Conservation (phyloP, 768 basidiomycete species). For the Mycena latifolia region DNA sequence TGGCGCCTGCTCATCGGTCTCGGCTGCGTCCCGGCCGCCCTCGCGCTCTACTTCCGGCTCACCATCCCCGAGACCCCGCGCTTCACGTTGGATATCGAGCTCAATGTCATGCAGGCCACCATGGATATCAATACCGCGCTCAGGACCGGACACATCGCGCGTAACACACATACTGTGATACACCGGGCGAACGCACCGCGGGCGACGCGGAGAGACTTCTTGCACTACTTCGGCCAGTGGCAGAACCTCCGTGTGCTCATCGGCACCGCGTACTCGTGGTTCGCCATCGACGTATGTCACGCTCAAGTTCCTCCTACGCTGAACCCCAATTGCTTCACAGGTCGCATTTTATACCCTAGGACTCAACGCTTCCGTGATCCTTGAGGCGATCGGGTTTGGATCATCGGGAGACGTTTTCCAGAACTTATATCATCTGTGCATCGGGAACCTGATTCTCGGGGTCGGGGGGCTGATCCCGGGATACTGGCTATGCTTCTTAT, state of each 20-base stretch:
- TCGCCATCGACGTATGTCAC: slow-evolving; percentile 83
- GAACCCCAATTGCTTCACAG: slow-evolving; percentile 54
- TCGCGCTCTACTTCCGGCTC: slow-evolving; percentile 93
- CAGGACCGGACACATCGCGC: slow-evolving; percentile 60
- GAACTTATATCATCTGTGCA: slow-evolving; percentile 70
- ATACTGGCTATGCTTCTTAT: slow-evolving; percentile 71
- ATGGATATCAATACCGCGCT: slow-evolving; percentile 81
- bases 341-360: slow-evolving; percentile 93
- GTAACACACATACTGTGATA: slow-evolving; percentile 68
- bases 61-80: slow-evolving; percentile 95
- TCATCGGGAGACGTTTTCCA: slow-evolving; percentile 53
- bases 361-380: slow-evolving; percentile 84
- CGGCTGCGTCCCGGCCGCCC: slow-evolving; percentile 82
- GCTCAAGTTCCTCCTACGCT: neutral
- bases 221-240: slow-evolving; percentile 75
- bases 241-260: slow-evolving; percentile 84
- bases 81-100: slow-evolving; percentile 92
- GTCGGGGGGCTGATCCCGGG: slow-evolving; percentile 87
- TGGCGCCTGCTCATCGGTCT: slow-evolving; percentile 94
- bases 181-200: slow-evolving; percentile 78
- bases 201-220: slow-evolving; percentile 78
- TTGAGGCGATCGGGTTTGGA: slow-evolving; percentile 83
- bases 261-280: slow-evolving; percentile 88
- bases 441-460: slow-evolving; percentile 84
- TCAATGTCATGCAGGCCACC: slow-evolving; percentile 81